Evolutionary conservation across 2,329 filamentous ascomycete genomes (phyloP).

Genomic region (Nannizziopsis arthrosporioides): DNA sequence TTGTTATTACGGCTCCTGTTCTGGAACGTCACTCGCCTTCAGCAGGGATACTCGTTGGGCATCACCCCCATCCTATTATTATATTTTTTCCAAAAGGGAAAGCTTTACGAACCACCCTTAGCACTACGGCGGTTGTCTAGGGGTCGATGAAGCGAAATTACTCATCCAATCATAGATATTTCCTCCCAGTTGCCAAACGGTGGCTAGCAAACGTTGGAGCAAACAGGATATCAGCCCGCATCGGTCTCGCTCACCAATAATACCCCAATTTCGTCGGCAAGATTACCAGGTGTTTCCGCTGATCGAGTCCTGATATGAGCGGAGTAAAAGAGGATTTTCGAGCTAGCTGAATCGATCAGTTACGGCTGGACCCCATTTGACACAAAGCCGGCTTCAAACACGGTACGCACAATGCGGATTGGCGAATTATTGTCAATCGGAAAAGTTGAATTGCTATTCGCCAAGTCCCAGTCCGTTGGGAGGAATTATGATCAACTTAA

Average conservation of each 20-base stretch:
- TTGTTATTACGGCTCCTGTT: too few relatives aligned
- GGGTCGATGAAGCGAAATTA: slow-evolving; percentile 5
- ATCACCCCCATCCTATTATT: neutral
- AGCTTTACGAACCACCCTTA: neutral
- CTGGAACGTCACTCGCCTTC: neutral
- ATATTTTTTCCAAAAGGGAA: neutral
- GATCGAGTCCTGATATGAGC: too few relatives aligned
- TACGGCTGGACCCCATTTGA: too few relatives aligned
- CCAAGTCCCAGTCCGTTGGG: neutral
- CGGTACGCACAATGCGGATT: neutral
- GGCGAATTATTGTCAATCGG: neutral
- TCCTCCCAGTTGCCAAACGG: neutral
- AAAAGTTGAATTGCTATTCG: neutral
- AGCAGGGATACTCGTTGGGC: slow-evolving; percentile 1
- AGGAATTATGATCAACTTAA: neutral
- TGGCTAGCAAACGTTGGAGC: neutral
- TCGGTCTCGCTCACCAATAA: neutral
- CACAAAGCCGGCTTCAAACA: neutral
- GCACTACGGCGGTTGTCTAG: neutral
- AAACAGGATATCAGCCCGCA: neutral
- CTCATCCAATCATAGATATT: neutral
- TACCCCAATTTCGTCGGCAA: too few relatives aligned
- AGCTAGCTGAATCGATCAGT: too few relatives aligned
- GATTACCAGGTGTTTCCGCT: too few relatives aligned
- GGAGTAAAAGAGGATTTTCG: too few relatives aligned